Conservation (phyloP, 1,284 basidiomycete species). For the Ceratobasidium sp. region DNA sequence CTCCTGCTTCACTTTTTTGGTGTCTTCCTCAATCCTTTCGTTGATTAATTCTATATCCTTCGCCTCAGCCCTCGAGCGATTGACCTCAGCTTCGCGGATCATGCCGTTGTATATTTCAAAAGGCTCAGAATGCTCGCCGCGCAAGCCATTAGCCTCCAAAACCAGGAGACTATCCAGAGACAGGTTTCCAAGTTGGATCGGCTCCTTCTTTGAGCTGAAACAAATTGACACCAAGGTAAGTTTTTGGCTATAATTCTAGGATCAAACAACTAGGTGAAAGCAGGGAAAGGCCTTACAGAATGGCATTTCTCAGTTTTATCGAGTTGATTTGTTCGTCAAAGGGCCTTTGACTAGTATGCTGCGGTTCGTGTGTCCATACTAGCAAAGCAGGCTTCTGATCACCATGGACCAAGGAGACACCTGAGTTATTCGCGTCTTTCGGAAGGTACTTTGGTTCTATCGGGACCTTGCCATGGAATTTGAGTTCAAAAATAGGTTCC, state of each 20-base stretch:
- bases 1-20: conserved; percentile 8
- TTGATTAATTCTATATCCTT: neutral
- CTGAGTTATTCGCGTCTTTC: neutral
- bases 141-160: conserved; percentile 9
- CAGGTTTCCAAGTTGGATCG: conserved; percentile 21
- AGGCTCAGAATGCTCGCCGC: neutral
- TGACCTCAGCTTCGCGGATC: neutral
- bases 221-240: too few relatives aligned
- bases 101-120: neutral
- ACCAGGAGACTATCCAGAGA: neutral
- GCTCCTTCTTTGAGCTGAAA: conserved; percentile 8
- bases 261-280: too few relatives aligned
- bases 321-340: conserved; percentile 9
- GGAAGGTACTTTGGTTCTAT: conserved; percentile 21
- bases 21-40: conserved; percentile 1
- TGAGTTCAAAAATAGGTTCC: too few relatives aligned
- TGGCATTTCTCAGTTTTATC: conserved; percentile 29
- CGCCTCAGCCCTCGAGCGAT: neutral
- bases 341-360: neutral
- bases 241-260: neutral
- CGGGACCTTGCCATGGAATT: neutral
- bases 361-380: conserved; percentile 1
- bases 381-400: conserved; percentile 31
- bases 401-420: conserved; percentile 18
- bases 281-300: neutral